These are phyloP conservation scores for Leucocoprinus leucothites DNA, from an alignment of 768 basidiomycete species.

Conservation along the genomic window DNA sequence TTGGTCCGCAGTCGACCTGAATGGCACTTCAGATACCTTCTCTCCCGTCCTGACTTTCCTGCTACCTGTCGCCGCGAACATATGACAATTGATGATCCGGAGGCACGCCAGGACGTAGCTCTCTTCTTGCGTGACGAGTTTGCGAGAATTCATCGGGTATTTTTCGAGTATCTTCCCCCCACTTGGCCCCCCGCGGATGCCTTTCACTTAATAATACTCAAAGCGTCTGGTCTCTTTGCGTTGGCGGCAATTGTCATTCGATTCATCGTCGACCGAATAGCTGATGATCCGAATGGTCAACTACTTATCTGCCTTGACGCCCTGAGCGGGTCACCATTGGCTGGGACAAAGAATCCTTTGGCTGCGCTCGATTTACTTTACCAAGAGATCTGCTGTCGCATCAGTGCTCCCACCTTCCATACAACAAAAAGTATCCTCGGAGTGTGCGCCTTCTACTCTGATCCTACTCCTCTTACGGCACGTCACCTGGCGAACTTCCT, in stretches of 20 bases:
- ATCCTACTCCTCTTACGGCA: too few species aligned
- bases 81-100: background rate
- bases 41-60: background rate
- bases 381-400: too few species aligned
- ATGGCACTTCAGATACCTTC: background rate
- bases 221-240: background rate
- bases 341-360: too few species aligned
- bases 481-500: too few species aligned
- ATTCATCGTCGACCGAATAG: too few species aligned
- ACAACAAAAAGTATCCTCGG: too few species aligned
- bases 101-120: background rate
- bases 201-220: background rate
- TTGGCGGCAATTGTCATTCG: background rate
- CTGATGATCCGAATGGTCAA: too few species aligned
- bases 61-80: background rate
- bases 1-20: slow-evolving; percentile 1
- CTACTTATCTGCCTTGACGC: too few species aligned
- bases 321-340: too few species aligned
- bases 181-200: background rate
- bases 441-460: too few species aligned
- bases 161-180: background rate
- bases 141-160: background rate
- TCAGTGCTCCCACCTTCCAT: too few species aligned
- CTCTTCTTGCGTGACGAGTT: background rate
- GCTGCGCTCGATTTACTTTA: too few species aligned